Base-by-base conservation (phyloP, 371 early-diverging fungal genomes). In the Thermomucor indicae-seudaticae region DNA sequence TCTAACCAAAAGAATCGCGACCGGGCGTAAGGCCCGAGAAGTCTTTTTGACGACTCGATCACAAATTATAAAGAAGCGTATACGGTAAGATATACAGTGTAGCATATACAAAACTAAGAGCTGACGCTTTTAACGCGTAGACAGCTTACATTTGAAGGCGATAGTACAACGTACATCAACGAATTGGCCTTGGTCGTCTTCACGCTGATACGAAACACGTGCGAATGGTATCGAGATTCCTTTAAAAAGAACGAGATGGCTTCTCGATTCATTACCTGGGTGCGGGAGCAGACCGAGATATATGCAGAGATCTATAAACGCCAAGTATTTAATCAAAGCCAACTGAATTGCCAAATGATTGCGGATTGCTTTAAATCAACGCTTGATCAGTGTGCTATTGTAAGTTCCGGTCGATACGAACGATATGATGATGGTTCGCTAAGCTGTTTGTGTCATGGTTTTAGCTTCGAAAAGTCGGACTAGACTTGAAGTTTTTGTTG, bases 261-360 rank as follows among this genome's bases (percentile, higher is more conserved):
- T 0, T 93, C 93, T 16, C 90, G 91, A 6, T 88, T 96, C 50
- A 85, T 96, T 16, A 91, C 89, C 16, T 96, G 97, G 97, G 91
- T 92, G 11, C 70, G 84, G 28, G 78, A 79, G 48, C 94, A 96
- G 57, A 84, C 95, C 38, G 88, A 87, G 29, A 70, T 79, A 22
- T 95, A 89, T 67, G 90, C 89, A 0, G 81, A 78, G n/a, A 87
- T 89, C 43, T 90, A 93, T 62, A 88, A 89, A 29, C 72, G 88
- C 4, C 95, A 92, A 57, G 93, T 92, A 27, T 96, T 93, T 67
- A 83, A 85, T 4, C 72, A 81, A 47, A 71, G 75, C 46, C 89
- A 89, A 23, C 66, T 81, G 28, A 75, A 70, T 54, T 92, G 95
- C 51, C 82, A 83, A 40, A 83, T 88, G 31, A 91, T 92, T 52